Conservation (phyloP, 805 yeast species). For the Kodamaea jinghongensis region DNA sequence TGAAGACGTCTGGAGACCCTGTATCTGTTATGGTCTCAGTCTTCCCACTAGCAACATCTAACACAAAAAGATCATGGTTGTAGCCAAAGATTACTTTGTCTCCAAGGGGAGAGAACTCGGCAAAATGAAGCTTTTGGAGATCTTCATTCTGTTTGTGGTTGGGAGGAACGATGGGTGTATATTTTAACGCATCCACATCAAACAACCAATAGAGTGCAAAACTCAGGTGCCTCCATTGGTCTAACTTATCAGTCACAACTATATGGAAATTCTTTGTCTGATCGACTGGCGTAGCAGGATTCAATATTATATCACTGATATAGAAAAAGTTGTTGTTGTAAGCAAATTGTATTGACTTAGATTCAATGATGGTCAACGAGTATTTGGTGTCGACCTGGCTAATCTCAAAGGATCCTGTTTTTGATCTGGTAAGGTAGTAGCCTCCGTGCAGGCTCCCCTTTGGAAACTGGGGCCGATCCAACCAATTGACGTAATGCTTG, state of each 20-base stretch:
- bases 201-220: constrained; percentile 40
- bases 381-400: constrained; percentile 27
- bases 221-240: constrained; percentile 43
- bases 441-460: constrained; percentile 21
- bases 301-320: constrained; percentile 33
- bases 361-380: constrained; percentile 26
- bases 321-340: constrained; percentile 41
- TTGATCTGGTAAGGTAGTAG: constrained; percentile 24
- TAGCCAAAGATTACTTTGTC: constrained; percentile 60
- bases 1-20: constrained; percentile 69
- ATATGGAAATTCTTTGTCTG: constrained; percentile 45
- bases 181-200: constrained; percentile 22
- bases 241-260: constrained; percentile 47
- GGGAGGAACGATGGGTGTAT: constrained; percentile 30
- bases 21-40: constrained; percentile 58
- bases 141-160: not conserved
- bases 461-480: constrained; percentile 32
- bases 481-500: constrained; percentile 25
- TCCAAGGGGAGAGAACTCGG: constrained; percentile 76
- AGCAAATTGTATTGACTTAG: constrained; percentile 26
- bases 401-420: constrained; percentile 16
- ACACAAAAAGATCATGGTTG: constrained; percentile 67
- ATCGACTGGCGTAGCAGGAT: constrained; percentile 43
- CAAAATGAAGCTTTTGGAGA: constrained; percentile 35
- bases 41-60: constrained; percentile 29